Percentiles rank a stretch among this genome's conserved stretches.
These are phyloP conservation scores for Santalum album DNA, from an alignment of 164 flowering plant genomes.

Conservation along the genomic window DNA sequence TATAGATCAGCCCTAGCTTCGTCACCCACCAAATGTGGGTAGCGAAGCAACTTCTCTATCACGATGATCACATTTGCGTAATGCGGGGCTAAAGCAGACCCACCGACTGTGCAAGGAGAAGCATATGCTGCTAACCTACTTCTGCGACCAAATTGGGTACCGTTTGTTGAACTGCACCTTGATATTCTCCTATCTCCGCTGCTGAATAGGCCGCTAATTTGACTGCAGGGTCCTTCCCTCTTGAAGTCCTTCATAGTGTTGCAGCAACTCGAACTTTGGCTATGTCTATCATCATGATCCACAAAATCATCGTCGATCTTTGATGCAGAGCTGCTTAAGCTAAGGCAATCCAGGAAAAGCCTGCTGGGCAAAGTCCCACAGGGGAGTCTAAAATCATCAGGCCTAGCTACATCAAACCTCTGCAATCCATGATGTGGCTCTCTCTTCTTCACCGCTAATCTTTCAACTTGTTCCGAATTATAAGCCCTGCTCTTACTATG, in stretches of 20 bases:
- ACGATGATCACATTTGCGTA: slow-evolving; percentile 92
- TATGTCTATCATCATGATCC: slow-evolving; percentile 27
- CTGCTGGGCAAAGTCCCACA: slow-evolving; percentile 75
- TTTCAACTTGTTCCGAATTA: no score
- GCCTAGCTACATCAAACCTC: slow-evolving; percentile 27
- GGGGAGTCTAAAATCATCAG: slow-evolving; percentile 50
- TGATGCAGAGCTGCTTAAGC: slow-evolving; percentile 61
- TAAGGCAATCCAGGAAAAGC: slow-evolving; percentile 78
- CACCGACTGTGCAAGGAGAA: slow-evolving; percentile 71
- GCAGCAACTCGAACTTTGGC: slow-evolving; percentile 32
- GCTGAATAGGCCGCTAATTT: slow-evolving; percentile 16
- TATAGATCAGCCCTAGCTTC: slow-evolving; percentile 94
- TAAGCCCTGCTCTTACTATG: no score
- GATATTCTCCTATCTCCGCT: slow-evolving; percentile 34
- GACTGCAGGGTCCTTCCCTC: slow-evolving; percentile 30
- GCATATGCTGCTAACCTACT: slow-evolving; percentile 44
- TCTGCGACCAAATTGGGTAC: slow-evolving; percentile 35
- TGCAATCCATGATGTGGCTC: slow-evolving; percentile 21
- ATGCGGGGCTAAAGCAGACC: slow-evolving; percentile 88
- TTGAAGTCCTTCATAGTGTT: slow-evolving; percentile 25
- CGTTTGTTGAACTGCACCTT: slow-evolving; percentile 11
- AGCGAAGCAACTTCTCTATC: slow-evolving; percentile 79
- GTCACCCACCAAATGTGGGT: slow-evolving; percentile 94
- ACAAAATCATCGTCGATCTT: slow-evolving; percentile 28
- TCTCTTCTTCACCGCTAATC: no score